phyloP scores from a whole-genome alignment of 2,329 filamentous ascomycete genomes.

The Bipolaris victoriae region DNA sequence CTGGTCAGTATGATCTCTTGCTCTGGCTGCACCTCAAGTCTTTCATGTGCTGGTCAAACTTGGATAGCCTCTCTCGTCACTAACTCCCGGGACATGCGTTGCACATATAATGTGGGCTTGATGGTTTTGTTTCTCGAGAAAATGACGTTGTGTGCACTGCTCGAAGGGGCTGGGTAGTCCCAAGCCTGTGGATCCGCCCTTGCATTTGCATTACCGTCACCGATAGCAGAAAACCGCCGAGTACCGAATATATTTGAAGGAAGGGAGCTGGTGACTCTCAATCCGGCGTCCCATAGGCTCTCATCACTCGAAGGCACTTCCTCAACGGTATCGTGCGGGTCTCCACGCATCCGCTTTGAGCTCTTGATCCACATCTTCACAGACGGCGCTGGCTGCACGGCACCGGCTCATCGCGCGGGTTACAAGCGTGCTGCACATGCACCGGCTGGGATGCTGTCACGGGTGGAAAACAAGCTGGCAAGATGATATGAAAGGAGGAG shows the following conservation, averaged over 20 bases:
- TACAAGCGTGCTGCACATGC: slow-evolving; percentile 34
- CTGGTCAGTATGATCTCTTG: slow-evolving; percentile 26
- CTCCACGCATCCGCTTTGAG: slow-evolving; percentile 23
- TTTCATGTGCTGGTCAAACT: slow-evolving; percentile 17
- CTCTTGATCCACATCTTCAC: slow-evolving; percentile 13
- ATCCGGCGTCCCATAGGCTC: slow-evolving; percentile 24
- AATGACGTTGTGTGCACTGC: slow-evolving; percentile 22
- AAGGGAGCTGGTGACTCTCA: slow-evolving; percentile 17
- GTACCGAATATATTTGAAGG: not conserved
- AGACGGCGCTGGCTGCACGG: slow-evolving; percentile 30
- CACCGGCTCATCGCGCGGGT: slow-evolving; percentile 31
- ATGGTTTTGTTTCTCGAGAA: slow-evolving; percentile 25
- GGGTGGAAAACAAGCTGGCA: slow-evolving; percentile 21
- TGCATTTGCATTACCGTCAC: slow-evolving; percentile 36
- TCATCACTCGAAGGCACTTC: slow-evolving; percentile 19
- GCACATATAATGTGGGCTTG: slow-evolving; percentile 12
- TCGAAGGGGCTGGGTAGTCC: slow-evolving; percentile 15
- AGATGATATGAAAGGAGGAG: slow-evolving; percentile 30
- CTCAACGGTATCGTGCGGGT: slow-evolving; percentile 20
- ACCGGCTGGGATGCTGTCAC: slow-evolving; percentile 27
- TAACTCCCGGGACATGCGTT: not conserved
- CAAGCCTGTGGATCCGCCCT: slow-evolving; percentile 27
- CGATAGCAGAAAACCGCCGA: slow-evolving; percentile 9
- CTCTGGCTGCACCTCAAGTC: slow-evolving; percentile 22
- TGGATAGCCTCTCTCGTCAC: slow-evolving; percentile 4